Conservation (phyloP, 225 moss, liverwort and hornwort species). For the Straminergon stramineum region DNA sequence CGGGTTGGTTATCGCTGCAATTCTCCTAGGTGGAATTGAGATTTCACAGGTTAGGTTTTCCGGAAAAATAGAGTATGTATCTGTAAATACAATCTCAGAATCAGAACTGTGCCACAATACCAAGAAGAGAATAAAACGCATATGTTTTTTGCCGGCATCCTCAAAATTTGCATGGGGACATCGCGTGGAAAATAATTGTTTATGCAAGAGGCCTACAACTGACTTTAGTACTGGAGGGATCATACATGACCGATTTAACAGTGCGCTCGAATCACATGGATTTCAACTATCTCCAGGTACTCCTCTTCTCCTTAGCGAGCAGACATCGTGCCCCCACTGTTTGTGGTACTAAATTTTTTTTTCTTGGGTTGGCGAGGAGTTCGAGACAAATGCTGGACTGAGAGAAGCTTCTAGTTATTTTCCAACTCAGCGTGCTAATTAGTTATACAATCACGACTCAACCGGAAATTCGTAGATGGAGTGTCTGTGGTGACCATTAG, state of each 20-base stretch:
- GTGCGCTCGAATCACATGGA: constrained; percentile 81
- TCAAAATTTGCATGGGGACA: neutral
- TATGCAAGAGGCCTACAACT: neutral
- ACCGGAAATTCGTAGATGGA: neutral
- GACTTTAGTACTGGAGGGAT: constrained; percentile 7
- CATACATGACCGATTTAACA: constrained; percentile 56
- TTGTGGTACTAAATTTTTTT: neutral
- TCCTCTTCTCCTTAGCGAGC: neutral
- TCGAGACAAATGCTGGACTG: neutral
- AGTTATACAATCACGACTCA: neutral
- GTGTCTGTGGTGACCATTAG: neutral
- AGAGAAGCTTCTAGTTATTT: neutral
- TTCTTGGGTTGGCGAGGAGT: neutral
- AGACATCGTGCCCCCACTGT: neutral
- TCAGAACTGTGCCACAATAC: neutral
- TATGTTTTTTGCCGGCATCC: constrained; percentile 2
- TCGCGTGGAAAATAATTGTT: neutral
- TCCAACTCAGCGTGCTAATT: neutral
- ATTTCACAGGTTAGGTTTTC: constrained; percentile 16
- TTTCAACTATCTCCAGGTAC: constrained; percentile 89
- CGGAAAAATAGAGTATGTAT: neutral
- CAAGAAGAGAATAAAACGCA: neutral
- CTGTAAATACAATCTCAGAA: constrained; percentile 6
- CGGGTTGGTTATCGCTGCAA: constrained; percentile 17
- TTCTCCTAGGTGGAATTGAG: constrained; percentile 11